phyloP scores from a whole-genome alignment of 179 eudicot species.

The Beta macrorhiza region DNA sequence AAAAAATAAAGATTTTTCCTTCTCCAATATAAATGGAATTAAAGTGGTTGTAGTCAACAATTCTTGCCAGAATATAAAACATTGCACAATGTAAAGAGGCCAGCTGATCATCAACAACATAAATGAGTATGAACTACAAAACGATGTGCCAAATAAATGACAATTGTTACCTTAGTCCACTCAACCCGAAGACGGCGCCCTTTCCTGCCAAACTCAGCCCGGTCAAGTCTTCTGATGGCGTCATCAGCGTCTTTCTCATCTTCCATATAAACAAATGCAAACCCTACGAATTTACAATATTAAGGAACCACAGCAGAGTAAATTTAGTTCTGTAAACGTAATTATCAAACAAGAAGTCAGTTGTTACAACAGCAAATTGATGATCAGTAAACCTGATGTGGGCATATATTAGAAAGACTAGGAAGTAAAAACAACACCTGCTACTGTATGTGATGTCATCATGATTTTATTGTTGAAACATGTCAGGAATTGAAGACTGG shows the following conservation, averaged over 20 bases:
- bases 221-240: slow-evolving; percentile 73
- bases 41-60: not conserved
- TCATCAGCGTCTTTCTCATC: slow-evolving; percentile 85
- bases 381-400: slow-evolving; percentile 22
- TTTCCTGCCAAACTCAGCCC: slow-evolving; percentile 77
- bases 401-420: slow-evolving; percentile 35
- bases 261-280: slow-evolving; percentile 77
- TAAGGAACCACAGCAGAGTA: slow-evolving; percentile 23
- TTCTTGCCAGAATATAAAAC: not conserved
- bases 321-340: slow-evolving; percentile 24
- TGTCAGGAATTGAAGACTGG: slow-evolving; percentile 62
- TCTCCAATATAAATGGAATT: not conserved
- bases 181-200: slow-evolving; percentile 86
- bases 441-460: slow-evolving; percentile 56
- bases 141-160: not conserved
- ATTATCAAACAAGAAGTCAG: slow-evolving; percentile 16
- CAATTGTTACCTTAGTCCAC: slow-evolving; percentile 78
- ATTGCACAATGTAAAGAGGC: not conserved
- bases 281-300: slow-evolving; percentile 43
- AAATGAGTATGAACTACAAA: not conserved
- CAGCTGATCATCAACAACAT: not conserved
- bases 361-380: slow-evolving; percentile 18
- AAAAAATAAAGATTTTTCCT: not conserved
- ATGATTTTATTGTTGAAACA: slow-evolving; percentile 61
- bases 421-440: slow-evolving; percentile 76